These are phyloP conservation scores for Nicotiana tomentosiformis DNA, from an alignment of 257 asterid genomes.

Conservation along the genomic window DNA sequence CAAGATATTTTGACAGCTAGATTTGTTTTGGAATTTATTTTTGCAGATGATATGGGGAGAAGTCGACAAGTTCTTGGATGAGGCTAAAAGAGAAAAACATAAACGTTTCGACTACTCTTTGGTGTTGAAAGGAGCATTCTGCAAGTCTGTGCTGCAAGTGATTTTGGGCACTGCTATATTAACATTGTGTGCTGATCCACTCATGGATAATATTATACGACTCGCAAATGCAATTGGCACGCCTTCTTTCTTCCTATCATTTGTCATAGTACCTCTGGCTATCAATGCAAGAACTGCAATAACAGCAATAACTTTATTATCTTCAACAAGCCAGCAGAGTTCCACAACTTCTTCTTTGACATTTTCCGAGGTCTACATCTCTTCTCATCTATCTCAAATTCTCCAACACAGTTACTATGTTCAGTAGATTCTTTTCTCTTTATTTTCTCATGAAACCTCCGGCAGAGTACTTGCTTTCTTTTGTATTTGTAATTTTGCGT, in stretches of 20 bases:
- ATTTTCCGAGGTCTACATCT: slow-evolving; percentile 54
- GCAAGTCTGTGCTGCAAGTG: slow-evolving; percentile 31
- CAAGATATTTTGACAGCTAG: background rate
- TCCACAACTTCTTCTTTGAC: slow-evolving; percentile 40
- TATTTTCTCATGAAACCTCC: too few species aligned
- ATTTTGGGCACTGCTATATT: slow-evolving; percentile 33
- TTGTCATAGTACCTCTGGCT: slow-evolving; percentile 44
- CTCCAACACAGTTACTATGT: too few species aligned
- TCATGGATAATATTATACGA: slow-evolving; percentile 31
- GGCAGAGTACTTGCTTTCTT: too few species aligned
- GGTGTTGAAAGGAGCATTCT: slow-evolving; percentile 18
- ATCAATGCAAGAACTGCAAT: slow-evolving; percentile 34
- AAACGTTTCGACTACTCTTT: background rate
- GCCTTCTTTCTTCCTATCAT: slow-evolving; percentile 52
- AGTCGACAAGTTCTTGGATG: slow-evolving; percentile 26
- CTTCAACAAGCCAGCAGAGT: slow-evolving; percentile 44
- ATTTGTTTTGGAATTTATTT: background rate
- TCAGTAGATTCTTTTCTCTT: background rate
- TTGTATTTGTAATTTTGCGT: too few species aligned
- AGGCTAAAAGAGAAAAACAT: slow-evolving; percentile 15
- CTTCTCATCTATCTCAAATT: background rate
- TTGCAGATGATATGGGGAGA: slow-evolving; percentile 38
- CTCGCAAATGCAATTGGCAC: slow-evolving; percentile 36
- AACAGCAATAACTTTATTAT: slow-evolving; percentile 23
- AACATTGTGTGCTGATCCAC: slow-evolving; percentile 55